A percentile compares a stretch with the other conserved stretches of the same genome.
Conservation (phyloP, 208 protist genomes). For the Balamuthia mandrillaris region DNA sequence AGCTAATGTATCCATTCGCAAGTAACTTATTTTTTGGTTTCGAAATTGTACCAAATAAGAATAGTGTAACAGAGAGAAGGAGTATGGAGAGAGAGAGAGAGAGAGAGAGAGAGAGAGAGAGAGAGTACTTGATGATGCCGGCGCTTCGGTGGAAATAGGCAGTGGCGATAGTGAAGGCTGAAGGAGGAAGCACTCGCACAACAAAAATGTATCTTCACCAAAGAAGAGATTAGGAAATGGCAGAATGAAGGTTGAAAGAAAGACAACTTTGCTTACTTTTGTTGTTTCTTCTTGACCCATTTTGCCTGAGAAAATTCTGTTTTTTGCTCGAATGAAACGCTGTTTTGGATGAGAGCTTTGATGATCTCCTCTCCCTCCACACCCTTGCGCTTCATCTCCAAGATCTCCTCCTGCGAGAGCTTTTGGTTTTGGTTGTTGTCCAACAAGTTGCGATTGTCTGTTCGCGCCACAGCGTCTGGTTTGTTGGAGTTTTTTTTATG, state of each 20-base stretch:
- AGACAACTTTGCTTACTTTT: constrained; percentile 40
- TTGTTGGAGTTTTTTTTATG: not conserved
- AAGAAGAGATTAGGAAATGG: not conserved
- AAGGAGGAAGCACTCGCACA: constrained; percentile 41
- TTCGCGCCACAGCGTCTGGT: not conserved
- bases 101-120: not conserved
- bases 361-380: constrained; percentile 43
- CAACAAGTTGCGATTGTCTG: constrained; percentile 44
- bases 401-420: constrained; percentile 52
- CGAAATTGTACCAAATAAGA: too few species aligned
- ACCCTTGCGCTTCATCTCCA: constrained; percentile 49
- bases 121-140: constrained; percentile 33
- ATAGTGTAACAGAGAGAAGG: too few species aligned
- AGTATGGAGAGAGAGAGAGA: too few species aligned
- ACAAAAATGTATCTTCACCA: constrained; percentile 27
- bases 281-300: constrained; percentile 66
- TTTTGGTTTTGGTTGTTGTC: constrained; percentile 51
- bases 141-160: constrained; percentile 39
- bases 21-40: too few species aligned
- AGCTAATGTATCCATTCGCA: constrained; percentile 34
- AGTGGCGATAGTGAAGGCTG: constrained; percentile 14
- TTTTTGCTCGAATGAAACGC: constrained; percentile 50
- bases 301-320: constrained; percentile 59
- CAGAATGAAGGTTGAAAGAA: not conserved
- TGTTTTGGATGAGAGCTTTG: constrained; percentile 59